phyloP scores from a whole-genome alignment of 78 protist genomes.

The Dictyostelium capitatum region DNA sequence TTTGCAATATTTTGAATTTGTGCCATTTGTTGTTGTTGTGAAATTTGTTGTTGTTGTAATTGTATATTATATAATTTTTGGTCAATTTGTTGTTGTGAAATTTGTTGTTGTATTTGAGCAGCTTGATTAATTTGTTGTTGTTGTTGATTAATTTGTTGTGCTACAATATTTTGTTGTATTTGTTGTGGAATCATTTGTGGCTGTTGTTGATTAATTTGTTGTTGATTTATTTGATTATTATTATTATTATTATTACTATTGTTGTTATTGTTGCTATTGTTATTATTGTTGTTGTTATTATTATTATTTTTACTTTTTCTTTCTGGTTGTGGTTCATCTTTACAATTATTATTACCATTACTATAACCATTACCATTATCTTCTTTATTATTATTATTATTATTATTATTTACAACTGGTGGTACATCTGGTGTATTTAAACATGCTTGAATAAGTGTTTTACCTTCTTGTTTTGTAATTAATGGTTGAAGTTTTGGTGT shows the following conservation, averaged over 20 bases:
- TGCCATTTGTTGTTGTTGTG: conserved; percentile 19
- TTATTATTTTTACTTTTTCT: not conserved
- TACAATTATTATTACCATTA: not conserved
- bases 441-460: conserved; percentile 75
- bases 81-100: conserved; percentile 13
- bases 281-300: not conserved
- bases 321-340: not conserved
- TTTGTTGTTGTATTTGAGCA: not conserved
- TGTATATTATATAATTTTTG: conserved; percentile 11
- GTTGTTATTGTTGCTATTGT: not conserved
- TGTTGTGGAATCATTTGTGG: not conserved
- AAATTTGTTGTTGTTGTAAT: conserved; percentile 12
- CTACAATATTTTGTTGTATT: conserved; percentile 6
- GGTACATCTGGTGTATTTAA: conserved; percentile 78
- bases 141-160: conserved; percentile 2
- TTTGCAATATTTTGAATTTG: not conserved
- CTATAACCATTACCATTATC: no score
- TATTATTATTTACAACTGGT: not conserved
- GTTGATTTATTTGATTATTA: not conserved
- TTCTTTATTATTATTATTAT: not conserved
- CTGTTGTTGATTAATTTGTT: conserved; percentile 4
- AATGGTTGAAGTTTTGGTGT: conserved; percentile 97
- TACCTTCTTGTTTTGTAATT: conserved; percentile 90
- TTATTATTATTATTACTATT: conserved; percentile 2
- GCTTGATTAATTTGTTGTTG: conserved; percentile 34